These are phyloP conservation scores for Pyropia haitanensis DNA, from an alignment of 23 red algal genomes.

Conservation along the genomic window DNA sequence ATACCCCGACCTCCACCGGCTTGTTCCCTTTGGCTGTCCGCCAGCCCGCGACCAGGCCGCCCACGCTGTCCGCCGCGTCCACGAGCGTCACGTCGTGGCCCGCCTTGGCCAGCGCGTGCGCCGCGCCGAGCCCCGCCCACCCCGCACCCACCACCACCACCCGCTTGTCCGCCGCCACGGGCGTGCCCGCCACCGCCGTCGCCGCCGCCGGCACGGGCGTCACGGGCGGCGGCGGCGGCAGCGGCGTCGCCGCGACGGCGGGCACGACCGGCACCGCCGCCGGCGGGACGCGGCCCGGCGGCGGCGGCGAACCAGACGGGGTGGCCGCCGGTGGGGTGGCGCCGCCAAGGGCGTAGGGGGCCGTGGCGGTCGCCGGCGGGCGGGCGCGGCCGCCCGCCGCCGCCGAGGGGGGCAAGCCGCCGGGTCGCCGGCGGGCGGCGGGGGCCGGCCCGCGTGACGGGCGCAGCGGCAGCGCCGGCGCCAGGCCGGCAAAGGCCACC, in stretches of 20 bases:
- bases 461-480: not conserved
- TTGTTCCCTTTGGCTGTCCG: slow-evolving; percentile 21
- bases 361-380: not conserved
- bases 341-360: not conserved
- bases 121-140: slow-evolving; percentile 80
- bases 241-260: not conserved
- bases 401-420: not conserved
- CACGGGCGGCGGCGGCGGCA: not conserved
- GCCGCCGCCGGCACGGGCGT: not conserved
- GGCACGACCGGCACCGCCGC: not conserved
- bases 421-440: slow-evolving; percentile 3
- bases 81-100: slow-evolving; percentile 49
- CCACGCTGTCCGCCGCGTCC: slow-evolving; percentile 47
- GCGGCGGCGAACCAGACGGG: not conserved
- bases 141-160: slow-evolving; percentile 73
- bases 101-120: slow-evolving; percentile 37
- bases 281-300: not conserved
- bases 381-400: not conserved
- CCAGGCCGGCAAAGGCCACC: not conserved
- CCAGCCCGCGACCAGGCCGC: slow-evolving; percentile 64
- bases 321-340: no score
- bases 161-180: slow-evolving; percentile 8
- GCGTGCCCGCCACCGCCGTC: not conserved
- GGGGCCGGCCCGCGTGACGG: not conserved
- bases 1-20: slow-evolving; percentile 51